A percentile compares a stretch with the other conserved stretches of the same genome.
These are phyloP conservation scores for Ustilago esculenta DNA, from an alignment of 1,284 basidiomycete genomes.

Conservation along the genomic window DNA sequence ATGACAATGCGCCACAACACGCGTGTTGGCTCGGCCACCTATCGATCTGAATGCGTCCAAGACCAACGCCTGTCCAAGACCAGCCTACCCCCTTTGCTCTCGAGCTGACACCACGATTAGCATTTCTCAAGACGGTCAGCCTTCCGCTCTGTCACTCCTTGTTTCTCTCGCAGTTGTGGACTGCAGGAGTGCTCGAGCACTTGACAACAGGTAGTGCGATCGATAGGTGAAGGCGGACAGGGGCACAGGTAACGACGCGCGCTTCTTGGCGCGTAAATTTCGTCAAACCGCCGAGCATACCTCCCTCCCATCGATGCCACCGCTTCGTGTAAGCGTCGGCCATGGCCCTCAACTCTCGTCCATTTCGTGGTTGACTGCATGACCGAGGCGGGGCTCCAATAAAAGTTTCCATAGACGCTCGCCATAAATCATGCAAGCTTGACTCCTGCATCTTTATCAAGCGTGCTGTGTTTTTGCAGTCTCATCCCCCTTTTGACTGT, in stretches of 20 bases:
- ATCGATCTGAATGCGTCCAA: conserved; percentile 15
- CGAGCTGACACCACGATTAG: no score
- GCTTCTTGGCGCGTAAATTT: conserved; percentile 12
- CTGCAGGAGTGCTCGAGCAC: no score
- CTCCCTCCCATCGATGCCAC: conserved; percentile 5
- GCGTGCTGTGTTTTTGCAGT: no score
- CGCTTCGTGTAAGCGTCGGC: no score
- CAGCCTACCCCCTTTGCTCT: no score
- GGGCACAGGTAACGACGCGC: not conserved
- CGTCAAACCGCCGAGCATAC: not conserved
- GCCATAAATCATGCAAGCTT: conserved; percentile 2
- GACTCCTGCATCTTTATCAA: not conserved
- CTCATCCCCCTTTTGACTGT: no score
- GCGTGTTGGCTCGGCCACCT: conserved; percentile 1
- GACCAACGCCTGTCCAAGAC: conserved; percentile 4
- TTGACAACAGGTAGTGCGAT: no score
- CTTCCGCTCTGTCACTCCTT: no score
- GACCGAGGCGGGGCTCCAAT: conserved; percentile 41
- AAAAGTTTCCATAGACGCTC: not conserved
- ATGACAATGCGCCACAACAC: no score
- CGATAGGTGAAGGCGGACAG: not conserved
- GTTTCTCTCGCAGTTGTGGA: no score
- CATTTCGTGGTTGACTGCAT: conserved; percentile 1
- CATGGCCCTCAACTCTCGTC: not conserved
- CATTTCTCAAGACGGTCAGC: no score